phyloP scores from a whole-genome alignment of 441 rosid genomes.

The Adansonia gregorii region DNA sequence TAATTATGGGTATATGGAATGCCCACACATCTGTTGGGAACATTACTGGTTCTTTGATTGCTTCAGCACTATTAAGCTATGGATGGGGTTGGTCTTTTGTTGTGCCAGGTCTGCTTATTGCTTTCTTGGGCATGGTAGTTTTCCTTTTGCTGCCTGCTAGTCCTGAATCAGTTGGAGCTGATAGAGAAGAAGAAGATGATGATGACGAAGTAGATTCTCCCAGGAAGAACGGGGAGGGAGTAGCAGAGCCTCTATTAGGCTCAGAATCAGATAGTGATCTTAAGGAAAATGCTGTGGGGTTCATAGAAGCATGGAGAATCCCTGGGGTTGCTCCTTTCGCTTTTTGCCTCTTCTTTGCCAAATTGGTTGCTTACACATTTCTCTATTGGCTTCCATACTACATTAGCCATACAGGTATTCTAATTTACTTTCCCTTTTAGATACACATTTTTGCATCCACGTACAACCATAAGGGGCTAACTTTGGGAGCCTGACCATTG shows the following conservation, averaged over 20 bases:
- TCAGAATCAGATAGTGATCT: constrained; percentile 44
- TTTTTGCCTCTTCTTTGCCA: constrained; percentile 92
- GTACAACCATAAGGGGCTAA: background rate
- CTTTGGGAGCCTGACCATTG: background rate
- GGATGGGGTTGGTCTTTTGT: constrained; percentile 99
- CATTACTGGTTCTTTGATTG: constrained; percentile 86
- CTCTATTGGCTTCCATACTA: constrained; percentile 99
- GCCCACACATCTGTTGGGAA: constrained; percentile 94
- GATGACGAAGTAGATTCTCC: constrained; percentile 45
- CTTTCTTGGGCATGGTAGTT: constrained; percentile 57
- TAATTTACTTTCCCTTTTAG: background rate
- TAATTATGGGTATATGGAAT: constrained; percentile 97
- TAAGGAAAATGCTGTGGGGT: constrained; percentile 70
- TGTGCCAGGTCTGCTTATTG: constrained; percentile 68
- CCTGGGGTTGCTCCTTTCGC: constrained; percentile 97
- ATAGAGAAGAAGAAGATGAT: constrained; percentile 13
- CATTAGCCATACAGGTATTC: constrained; percentile 83
- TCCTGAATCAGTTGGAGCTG: constrained; percentile 76
- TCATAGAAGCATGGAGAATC: constrained; percentile 89
- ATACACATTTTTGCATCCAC: no score
- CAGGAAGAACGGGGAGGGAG: constrained; percentile 50
- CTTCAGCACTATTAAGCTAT: constrained; percentile 68
- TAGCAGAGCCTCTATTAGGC: constrained; percentile 54
- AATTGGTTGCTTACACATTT: constrained; percentile 94
- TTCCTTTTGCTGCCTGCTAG: constrained; percentile 71